phyloP scores from a whole-genome alignment of 805 yeast species.

The Pichia insulana region DNA sequence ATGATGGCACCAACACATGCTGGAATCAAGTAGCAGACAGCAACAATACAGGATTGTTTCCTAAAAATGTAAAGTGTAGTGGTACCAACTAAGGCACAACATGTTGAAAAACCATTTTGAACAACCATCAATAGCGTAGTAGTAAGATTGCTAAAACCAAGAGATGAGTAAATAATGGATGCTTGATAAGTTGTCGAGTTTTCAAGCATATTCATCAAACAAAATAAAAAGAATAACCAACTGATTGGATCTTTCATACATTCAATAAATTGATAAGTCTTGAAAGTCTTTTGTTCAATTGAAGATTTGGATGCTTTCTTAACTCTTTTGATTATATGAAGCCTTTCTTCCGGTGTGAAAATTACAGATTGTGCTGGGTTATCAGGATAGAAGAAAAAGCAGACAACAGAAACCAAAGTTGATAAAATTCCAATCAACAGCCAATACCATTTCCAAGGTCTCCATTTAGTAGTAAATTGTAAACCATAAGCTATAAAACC shows the following conservation, averaged over 20 bases:
- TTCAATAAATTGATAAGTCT: slow-evolving; percentile 38
- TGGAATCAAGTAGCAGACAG: slow-evolving; percentile 33
- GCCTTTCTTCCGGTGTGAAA: slow-evolving; percentile 29
- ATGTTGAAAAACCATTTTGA: slow-evolving; percentile 16
- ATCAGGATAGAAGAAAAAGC: slow-evolving; percentile 38
- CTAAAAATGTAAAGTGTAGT: slow-evolving; percentile 8
- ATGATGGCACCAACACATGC: slow-evolving; percentile 36
- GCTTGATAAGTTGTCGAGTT: slow-evolving; percentile 17
- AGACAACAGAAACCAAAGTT: slow-evolving; percentile 26
- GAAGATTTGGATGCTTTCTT: slow-evolving; percentile 27
- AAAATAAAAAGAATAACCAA: slow-evolving; percentile 29
- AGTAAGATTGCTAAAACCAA: slow-evolving; percentile 13
- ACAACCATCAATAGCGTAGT: slow-evolving; percentile 18
- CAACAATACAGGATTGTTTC: slow-evolving; percentile 23
- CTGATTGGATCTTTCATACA: slow-evolving; percentile 37
- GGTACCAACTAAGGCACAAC: slow-evolving; percentile 14
- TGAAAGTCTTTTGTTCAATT: slow-evolving; percentile 36
- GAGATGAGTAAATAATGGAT: slow-evolving; percentile 11
- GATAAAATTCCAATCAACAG: slow-evolving; percentile 48
- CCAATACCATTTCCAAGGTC: slow-evolving; percentile 41
- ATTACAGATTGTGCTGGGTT: slow-evolving; percentile 43
- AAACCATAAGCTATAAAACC: slow-evolving; percentile 26
- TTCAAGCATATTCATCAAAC: slow-evolving; percentile 15
- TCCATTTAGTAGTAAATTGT: slow-evolving; percentile 10
- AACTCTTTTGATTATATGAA: slow-evolving; percentile 34